Evolutionary conservation across 169 alveolate species (phyloP).

Genomic region (Ichthyophthirius multifiliis): DNA sequence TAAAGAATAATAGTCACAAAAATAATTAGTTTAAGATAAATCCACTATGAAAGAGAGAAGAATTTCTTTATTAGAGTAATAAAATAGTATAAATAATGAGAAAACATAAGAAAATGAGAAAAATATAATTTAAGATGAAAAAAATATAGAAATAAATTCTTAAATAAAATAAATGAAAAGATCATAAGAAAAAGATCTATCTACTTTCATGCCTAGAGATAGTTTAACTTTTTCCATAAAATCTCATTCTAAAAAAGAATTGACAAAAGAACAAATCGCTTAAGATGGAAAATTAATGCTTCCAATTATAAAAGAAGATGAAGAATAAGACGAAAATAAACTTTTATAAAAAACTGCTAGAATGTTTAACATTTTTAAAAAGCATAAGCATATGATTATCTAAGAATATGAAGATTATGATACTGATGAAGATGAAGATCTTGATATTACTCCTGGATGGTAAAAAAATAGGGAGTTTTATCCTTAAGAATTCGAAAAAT

Average conservation of each 20-base stretch:
- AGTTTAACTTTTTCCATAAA: not conserved
- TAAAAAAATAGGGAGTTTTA: constrained; percentile 30
- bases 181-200: not conserved
- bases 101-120: not conserved
- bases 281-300: constrained; percentile 16
- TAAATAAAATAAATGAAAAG: not conserved
- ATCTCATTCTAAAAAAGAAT: constrained; percentile 8
- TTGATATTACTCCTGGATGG: constrained; percentile 51
- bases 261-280: constrained; percentile 2
- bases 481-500: constrained; percentile 59
- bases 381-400: constrained; percentile 21
- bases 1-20: too few species aligned
- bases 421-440: constrained; percentile 58
- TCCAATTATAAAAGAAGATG: too few species aligned
- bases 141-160: not conserved
- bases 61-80: too few species aligned
- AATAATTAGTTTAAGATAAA: too few species aligned
- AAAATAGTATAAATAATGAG: too few species aligned
- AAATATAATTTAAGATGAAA: not conserved
- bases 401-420: constrained; percentile 44
- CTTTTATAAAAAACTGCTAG: constrained; percentile 6
- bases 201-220: not conserved
- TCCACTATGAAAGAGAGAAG: too few species aligned
- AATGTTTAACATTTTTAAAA: not conserved
- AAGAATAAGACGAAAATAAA: not conserved